These are phyloP conservation scores for Hydrangea macrophylla DNA, from an alignment of 148 eudicot genomes.

Conservation along the genomic window DNA sequence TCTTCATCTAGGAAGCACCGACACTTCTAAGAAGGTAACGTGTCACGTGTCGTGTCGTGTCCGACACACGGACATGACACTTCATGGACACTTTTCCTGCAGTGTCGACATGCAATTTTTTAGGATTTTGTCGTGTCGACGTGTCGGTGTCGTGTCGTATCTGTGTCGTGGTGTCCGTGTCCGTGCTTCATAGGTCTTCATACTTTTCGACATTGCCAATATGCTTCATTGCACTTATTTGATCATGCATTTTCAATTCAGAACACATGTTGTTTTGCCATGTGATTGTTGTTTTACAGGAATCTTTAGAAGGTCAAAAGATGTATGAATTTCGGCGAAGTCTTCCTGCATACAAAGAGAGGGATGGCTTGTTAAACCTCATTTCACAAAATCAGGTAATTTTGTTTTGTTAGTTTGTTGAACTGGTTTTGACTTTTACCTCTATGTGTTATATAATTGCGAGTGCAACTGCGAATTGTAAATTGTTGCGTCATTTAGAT, in stretches of 20 bases:
- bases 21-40: too few species aligned
- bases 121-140: too few species aligned
- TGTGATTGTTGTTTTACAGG: conserved; percentile 34
- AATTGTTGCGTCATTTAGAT: not conserved
- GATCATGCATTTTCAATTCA: not conserved
- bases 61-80: not conserved
- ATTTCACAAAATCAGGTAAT: conserved; percentile 80
- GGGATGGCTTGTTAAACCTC: conserved; percentile 56
- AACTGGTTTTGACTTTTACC: not conserved
- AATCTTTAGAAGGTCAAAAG: conserved; percentile 86
- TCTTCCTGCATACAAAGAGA: conserved; percentile 88
- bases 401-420: not conserved
- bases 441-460: not conserved
- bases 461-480: not conserved
- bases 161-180: too few species aligned
- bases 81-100: too few species aligned
- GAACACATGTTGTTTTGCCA: conserved; percentile 16
- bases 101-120: too few species aligned
- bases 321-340: conserved; percentile 81
- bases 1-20: too few species aligned
- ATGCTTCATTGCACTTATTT: not conserved
- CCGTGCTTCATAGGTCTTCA: too few species aligned
- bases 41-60: not conserved
- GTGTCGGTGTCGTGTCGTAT: too few species aligned
- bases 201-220: not conserved